phyloP scores from a whole-genome alignment of 1,284 basidiomycete genomes.

The Schizophyllum amplum region DNA sequence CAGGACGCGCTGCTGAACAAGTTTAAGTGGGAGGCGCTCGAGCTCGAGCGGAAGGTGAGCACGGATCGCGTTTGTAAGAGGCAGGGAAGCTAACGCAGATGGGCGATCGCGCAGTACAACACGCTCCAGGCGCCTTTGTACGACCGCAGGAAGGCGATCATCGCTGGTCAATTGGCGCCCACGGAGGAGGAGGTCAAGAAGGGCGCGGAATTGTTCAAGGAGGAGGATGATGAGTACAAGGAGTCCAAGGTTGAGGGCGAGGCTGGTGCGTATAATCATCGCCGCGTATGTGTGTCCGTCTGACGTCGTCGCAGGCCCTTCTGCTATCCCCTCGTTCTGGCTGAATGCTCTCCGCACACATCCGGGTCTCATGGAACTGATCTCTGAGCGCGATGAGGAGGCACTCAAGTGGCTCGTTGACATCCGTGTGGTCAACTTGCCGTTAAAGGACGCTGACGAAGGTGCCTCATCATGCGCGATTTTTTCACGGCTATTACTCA shows the following conservation, averaged over 20 bases:
- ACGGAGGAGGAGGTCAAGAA: constrained; percentile 55
- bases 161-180: constrained; percentile 55
- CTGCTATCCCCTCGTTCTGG: constrained; percentile 59
- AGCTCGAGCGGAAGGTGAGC: constrained; percentile 91
- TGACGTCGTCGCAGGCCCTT: neutral
- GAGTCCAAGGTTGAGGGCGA: neutral
- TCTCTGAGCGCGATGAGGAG: constrained; percentile 58
- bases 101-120: constrained; percentile 56
- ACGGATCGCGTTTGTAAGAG: constrained; percentile 4
- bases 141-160: constrained; percentile 79
- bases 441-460: constrained; percentile 6
- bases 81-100: constrained; percentile 5
- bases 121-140: constrained; percentile 82
- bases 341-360: constrained; percentile 94
- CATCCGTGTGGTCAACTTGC: constrained; percentile 61
- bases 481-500: neutral
- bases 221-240: constrained; percentile 36
- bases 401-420: constrained; percentile 66
- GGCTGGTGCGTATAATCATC: neutral
- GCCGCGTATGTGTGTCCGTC: neutral
- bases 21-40: constrained; percentile 95
- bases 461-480: neutral
- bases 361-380: constrained; percentile 77
- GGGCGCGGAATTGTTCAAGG: constrained; percentile 70
- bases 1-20: constrained; percentile 91